phyloP scores from a whole-genome alignment of 352 stramenopile genomes.

The Stephanocyclus meneghinianus region DNA sequence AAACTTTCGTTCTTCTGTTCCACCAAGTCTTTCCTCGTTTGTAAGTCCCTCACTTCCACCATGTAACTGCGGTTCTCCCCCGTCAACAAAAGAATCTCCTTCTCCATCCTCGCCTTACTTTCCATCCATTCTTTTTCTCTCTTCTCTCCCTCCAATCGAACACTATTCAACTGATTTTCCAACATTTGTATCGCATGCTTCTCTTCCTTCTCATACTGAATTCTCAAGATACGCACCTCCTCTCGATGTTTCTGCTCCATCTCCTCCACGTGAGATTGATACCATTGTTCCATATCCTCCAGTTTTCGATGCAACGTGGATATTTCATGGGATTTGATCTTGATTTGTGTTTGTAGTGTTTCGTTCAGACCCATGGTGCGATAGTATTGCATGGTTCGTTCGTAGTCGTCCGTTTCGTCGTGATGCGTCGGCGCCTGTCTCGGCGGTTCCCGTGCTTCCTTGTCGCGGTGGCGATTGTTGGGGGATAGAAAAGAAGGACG shows the following conservation, averaged over 20 bases:
- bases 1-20: neutral
- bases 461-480: neutral
- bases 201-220: neutral
- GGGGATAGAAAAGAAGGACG: no score
- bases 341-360: neutral
- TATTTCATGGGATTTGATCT: neutral
- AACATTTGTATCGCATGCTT: neutral
- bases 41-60: neutral
- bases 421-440: no score
- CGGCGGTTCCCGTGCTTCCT: neutral
- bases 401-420: neutral
- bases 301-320: neutral
- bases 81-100: neutral
- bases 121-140: neutral
- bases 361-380: neutral
- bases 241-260: neutral
- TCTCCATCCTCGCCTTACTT: neutral
- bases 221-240: neutral
- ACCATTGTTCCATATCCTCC: slow-evolving; percentile 6
- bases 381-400: neutral
- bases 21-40: neutral
- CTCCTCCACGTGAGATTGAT: slow-evolving; percentile 4
- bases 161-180: neutral
- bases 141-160: neutral
- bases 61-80: neutral